Evolutionary conservation across 306 rosid species (phyloP).

Genomic region (Vicia sativa): DNA sequence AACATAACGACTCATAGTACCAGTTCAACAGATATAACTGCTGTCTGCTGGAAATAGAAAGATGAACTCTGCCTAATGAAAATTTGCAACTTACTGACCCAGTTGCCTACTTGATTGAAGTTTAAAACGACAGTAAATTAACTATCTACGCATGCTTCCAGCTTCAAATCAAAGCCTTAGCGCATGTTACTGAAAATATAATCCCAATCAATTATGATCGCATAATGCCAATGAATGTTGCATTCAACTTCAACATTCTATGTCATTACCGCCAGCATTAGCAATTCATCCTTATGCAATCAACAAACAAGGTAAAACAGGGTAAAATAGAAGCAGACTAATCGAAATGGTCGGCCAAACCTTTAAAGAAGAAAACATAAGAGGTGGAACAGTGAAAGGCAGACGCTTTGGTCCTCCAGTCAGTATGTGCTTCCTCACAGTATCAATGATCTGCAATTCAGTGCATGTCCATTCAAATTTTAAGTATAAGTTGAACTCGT

Average conservation of each 20-base stretch:
- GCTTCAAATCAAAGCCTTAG: constrained; percentile 22
- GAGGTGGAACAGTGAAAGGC: constrained; percentile 90
- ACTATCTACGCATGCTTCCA: constrained; percentile 24
- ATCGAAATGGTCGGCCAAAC: constrained; percentile 50
- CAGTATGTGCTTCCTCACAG: constrained; percentile 81
- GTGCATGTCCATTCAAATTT: constrained; percentile 33
- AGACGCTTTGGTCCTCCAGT: constrained; percentile 90
- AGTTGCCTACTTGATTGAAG: constrained; percentile 20
- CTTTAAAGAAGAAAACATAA: constrained; percentile 87
- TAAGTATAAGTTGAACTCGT: constrained; percentile 34
- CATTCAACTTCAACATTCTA: constrained; percentile 14
- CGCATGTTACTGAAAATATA: constrained; percentile 12
- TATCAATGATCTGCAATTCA: constrained; percentile 81
- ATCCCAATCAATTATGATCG: constrained; percentile 24
- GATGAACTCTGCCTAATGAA: neutral
- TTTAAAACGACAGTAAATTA: constrained; percentile 12
- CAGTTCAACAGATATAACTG: constrained; percentile 26
- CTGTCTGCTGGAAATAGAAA: constrained; percentile 20
- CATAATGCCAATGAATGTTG: constrained; percentile 16
- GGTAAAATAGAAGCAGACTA: constrained; percentile 27
- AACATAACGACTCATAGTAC: constrained; percentile 20
- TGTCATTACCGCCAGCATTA: constrained; percentile 30
- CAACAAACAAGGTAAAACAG: constrained; percentile 33
- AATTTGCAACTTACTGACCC: constrained; percentile 29
- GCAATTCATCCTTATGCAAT: constrained; percentile 25